Base-by-base conservation (phyloP, 768 basidiomycete genomes). In the Tricholoma bakamatsutake region DNA sequence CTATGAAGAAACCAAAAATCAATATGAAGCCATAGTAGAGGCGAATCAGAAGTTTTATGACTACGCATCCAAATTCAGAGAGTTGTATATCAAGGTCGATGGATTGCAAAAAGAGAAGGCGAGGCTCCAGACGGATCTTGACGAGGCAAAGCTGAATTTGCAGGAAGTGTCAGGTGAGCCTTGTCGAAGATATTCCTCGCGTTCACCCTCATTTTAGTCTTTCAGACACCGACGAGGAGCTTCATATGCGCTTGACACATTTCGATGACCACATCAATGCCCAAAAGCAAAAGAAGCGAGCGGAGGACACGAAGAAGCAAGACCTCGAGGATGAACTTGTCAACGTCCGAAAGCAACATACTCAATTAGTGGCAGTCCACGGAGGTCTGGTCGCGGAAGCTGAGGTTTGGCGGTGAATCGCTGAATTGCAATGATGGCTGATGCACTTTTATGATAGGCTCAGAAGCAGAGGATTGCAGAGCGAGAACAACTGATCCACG, bases 11-110 rank as follows among this genome's bases (percentile, higher is more conserved):
- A 79, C 84, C 12, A 85, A 87, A 63, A 77, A 74, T 12, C 69
- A 82, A 57, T 84, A 87, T 59, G 83, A 92, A 27, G 73, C 73
- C 13, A 72, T 88, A 17, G 85, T 84, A 39, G 76, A 78, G 57
- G 78, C 82, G n/a, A 93, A 92, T 63, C 74, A 78, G 52, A 84
- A 80, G 56, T 94, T 94, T 67, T 86, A 91, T 63, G 89, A 96
- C 50, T 80, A 84, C 45, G 86, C 90, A 3, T 84, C 83, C 18
- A 88, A 88, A 65, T 97, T 98, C 67, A 81, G 91, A 55, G 90
- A 97, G 69, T 78, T 88, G 53, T 94, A 89, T 64, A 71, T 87
- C 53, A 83, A 82, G 62, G 80, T 86, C 18, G 83, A 88, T 54
- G 78, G 74, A 57, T 68, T 90, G 46, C 74, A 84, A 53, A 76